Evolutionary conservation across 495 filamentous ascomycete genomes (phyloP), one percentile per base, ranked within the genome.

Genomic region (Neurospora sublineolata): DNA sequence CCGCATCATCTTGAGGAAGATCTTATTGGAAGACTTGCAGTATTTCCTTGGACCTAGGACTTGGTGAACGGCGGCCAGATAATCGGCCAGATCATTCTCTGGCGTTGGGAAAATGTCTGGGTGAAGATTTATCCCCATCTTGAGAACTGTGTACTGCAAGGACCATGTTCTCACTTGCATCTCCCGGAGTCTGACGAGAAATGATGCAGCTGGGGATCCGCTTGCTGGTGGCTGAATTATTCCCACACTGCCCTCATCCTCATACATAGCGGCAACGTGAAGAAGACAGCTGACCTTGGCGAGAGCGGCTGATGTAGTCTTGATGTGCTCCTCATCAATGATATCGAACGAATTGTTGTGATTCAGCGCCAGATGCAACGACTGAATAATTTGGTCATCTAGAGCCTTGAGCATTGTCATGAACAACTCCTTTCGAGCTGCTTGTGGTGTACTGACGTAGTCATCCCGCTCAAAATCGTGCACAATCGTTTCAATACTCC

Each of bases 81-180:
- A 91, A 69, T 92, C 88, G 41, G 92, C 87, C 52, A 89, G 84
- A 76, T 93, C 90, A 69, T 90, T 91, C 69, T 89, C 83, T 0
- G 88, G 85, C 37, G 84, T 85, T 1, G 86, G 79, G 73, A 93
- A 94, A 0, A 85, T 68, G 14, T 87, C 84, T 18, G 79, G 77
- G 70, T 91, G 90, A 75, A 95, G 92, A 1, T 82, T 75, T 42
- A 93, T 90, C 18, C 87, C 90, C 75, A 94, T 91, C 73, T 91
- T 91, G 18, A 97, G 76, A 69, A 97, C 83, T 0, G 87, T 87
- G 78, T 89, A 90, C 70, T 91, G 87, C 38, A 97, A 80, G 11
- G 90, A 90, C 94, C 95, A 98, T 37, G 89, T 89, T 52, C 92
- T 89, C 8, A 98, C 89, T 73, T 97, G 91, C 87, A 97, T 92